Conservation (phyloP, 192 early-diverging fungal species). For the Ramicandelaber brevisporus region DNA sequence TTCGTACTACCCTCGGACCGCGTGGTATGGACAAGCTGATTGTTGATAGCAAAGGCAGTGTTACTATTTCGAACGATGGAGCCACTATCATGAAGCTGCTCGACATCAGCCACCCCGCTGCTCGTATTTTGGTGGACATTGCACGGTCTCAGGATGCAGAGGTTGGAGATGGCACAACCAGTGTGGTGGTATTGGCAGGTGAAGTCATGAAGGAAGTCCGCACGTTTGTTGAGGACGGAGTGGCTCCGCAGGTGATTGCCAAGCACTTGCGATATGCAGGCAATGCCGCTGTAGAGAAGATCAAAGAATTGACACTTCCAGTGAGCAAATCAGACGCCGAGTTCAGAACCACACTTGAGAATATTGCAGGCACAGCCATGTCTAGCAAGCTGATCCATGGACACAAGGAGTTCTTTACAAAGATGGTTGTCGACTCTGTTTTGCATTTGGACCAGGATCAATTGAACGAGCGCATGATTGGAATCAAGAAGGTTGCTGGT, state of each 20-base stretch:
- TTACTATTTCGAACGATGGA: constrained; percentile 97
- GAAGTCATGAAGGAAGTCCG: constrained; percentile 92
- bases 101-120: constrained; percentile 96
- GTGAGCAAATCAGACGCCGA: constrained; percentile 43
- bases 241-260: constrained; percentile 82
- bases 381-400: constrained; percentile 92
- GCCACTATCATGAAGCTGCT: constrained; percentile 95
- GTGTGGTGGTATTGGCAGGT: constrained; percentile 86
- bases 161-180: constrained; percentile 96
- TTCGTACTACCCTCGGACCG: constrained; percentile 89
- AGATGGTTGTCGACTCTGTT: constrained; percentile 96
- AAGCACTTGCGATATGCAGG: constrained; percentile 88
- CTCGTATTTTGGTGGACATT: constrained; percentile 94
- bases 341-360: constrained; percentile 71
- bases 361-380: constrained; percentile 97
- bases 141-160: constrained; percentile 95
- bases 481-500: constrained; percentile 93
- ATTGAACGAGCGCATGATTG: constrained; percentile 90
- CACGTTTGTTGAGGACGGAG: constrained; percentile 80
- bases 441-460: constrained; percentile 84
- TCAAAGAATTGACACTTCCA: constrained; percentile 76
- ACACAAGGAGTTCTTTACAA: constrained; percentile 91
- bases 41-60: constrained; percentile 71
- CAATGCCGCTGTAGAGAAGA: constrained; percentile 66
- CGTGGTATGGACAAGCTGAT: constrained; percentile 99